Conservation (phyloP, 306 rosid species). For the Nissolia schottii region DNA sequence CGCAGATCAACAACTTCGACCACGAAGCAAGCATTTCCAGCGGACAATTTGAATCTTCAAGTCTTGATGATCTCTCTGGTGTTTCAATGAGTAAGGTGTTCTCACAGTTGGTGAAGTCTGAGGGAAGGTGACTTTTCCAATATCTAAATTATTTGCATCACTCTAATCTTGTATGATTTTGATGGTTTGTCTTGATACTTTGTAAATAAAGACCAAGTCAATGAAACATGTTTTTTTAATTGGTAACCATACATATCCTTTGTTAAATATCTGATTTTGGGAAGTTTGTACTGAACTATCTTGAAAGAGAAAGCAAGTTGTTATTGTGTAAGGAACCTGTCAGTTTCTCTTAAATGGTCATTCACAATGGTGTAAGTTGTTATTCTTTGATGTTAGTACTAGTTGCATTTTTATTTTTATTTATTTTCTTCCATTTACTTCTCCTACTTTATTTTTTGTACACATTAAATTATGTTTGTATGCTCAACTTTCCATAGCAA, state of each 20-base stretch:
- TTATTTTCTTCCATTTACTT: neutral
- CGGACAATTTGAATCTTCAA: conserved; percentile 40
- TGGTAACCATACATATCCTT: neutral
- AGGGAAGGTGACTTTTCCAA: conserved; percentile 69
- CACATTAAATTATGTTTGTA: too few relatives aligned
- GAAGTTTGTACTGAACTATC: conserved; percentile 2
- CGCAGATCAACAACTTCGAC: conserved; percentile 65
- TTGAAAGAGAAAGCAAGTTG: neutral
- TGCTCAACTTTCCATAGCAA: too few relatives aligned
- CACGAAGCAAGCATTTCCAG: conserved; percentile 42
- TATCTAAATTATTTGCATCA: conserved; percentile 9
- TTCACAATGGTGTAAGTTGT: neutral
- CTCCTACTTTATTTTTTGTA: neutral
- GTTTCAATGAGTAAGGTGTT: conserved; percentile 94
- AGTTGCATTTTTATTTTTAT: neutral
- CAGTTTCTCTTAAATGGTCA: neutral
- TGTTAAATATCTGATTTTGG: neutral
- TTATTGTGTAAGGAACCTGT: too few relatives aligned
- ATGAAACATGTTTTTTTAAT: conserved; percentile 13
- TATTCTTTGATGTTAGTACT: neutral
- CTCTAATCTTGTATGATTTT: neutral
- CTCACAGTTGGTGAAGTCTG: conserved; percentile 95
- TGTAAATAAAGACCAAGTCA: conserved; percentile 11
- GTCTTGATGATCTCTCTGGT: conserved; percentile 79
- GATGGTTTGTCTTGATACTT: conserved; percentile 11